Conservation (phyloP, 176 grass and related monocot genomes). For the Elymus sibiricus region DNA sequence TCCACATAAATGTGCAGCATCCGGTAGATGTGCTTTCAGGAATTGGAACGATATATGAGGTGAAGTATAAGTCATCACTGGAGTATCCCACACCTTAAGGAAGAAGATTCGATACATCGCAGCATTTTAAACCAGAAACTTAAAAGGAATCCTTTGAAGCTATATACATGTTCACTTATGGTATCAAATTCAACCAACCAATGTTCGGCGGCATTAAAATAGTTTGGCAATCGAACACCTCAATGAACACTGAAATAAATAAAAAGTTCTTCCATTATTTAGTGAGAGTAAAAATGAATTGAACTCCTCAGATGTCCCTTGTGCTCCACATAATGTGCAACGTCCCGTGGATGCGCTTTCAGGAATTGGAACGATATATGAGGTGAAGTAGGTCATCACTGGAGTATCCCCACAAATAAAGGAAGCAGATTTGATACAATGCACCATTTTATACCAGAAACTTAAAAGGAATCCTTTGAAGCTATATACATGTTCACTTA, state of each 20-base stretch:
- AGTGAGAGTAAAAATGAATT: background rate
- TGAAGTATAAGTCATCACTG: constrained; percentile 27
- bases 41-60: constrained; percentile 46
- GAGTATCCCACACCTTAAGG: background rate
- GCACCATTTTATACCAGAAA: background rate
- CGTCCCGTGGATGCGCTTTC: constrained; percentile 26
- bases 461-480: background rate
- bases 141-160: background rate
- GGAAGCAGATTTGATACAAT: background rate
- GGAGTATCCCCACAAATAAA: background rate
- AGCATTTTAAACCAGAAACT: background rate
- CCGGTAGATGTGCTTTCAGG: constrained; percentile 28
- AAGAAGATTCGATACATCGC: background rate
- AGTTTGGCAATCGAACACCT: background rate
- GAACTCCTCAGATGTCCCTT: constrained; percentile 53
- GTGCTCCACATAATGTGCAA: constrained; percentile 27
- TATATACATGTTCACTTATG: background rate
- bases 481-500: background rate
- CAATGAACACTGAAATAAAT: background rate
- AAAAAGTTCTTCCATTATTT: background rate
- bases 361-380: constrained; percentile 45
- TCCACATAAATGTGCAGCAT: constrained; percentile 24
- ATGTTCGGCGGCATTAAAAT: background rate
- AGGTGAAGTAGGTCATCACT: constrained; percentile 33
- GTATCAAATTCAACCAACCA: background rate